These are phyloP conservation scores for Hericium coralloides DNA, from an alignment of 768 basidiomycete genomes.

Conservation along the genomic window DNA sequence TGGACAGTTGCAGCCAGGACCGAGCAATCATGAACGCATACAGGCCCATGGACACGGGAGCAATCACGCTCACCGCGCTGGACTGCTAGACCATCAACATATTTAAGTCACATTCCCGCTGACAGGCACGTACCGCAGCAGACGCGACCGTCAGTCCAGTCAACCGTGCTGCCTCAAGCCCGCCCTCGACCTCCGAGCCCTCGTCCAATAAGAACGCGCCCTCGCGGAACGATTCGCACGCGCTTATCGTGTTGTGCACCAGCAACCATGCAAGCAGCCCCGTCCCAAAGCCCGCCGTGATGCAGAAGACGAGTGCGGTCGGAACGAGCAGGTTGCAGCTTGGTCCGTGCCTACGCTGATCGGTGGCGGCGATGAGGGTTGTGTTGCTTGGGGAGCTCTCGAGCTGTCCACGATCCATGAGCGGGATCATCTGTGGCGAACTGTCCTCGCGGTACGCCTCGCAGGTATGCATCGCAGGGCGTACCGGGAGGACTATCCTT, in stretches of 20 bases:
- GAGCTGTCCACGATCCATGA: not conserved
- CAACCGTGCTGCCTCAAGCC: not conserved
- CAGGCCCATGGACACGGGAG: not conserved
- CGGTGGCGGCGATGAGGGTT: not conserved
- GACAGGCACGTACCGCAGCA: not conserved
- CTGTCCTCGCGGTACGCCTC: no score
- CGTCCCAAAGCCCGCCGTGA: not conserved
- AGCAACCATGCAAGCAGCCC: not conserved
- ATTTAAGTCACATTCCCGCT: no score
- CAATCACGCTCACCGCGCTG: not conserved
- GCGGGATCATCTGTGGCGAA: not conserved
- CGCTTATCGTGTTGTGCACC: not conserved
- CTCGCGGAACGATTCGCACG: not conserved
- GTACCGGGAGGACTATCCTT: not conserved
- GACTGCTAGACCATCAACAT: not conserved
- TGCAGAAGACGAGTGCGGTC: not conserved
- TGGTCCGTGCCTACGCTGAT: not conserved
- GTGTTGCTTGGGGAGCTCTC: not conserved
- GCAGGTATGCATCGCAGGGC: not conserved
- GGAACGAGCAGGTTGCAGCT: not conserved
- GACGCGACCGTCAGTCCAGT: not conserved
- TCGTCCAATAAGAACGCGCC: not conserved
- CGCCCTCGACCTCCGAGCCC: not conserved
- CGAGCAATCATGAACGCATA: not conserved
- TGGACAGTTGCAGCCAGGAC: not conserved